Evolutionary conservation across 345 rosid species (phyloP).

Genomic region (Eucalyptus curtisii): DNA sequence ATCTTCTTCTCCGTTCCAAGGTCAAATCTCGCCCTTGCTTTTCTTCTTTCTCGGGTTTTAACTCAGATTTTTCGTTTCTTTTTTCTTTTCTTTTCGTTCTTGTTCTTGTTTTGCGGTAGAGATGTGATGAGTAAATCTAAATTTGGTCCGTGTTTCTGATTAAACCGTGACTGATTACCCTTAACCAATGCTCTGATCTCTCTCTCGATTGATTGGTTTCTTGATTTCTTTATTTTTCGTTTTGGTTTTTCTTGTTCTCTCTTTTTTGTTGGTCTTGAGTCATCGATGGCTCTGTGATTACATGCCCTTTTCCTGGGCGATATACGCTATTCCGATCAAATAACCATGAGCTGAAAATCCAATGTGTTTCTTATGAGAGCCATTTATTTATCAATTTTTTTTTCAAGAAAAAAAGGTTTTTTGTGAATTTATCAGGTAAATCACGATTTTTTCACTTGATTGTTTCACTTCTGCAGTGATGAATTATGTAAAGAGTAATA

Average conservation of each 20-base stretch:
- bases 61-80: neutral
- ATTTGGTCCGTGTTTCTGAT: conserved; percentile 11
- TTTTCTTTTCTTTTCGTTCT: neutral
- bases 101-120: neutral
- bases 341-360: neutral
- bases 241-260: neutral
- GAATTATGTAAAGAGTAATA: neutral
- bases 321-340: conserved; percentile 25
- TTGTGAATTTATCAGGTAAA: no score
- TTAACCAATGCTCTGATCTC: conserved; percentile 18
- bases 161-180: conserved; percentile 1
- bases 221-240: neutral
- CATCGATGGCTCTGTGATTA: conserved; percentile 15
- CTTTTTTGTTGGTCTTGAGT: neutral
- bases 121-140: neutral
- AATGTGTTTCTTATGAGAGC: conserved; percentile 9
- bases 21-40: neutral
- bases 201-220: neutral
- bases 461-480: conserved; percentile 4
- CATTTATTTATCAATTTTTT: neutral
- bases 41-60: neutral
- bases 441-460: neutral
- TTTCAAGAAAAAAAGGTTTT: neutral
- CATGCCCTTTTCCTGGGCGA: neutral
- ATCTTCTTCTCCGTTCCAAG: neutral